Conservation (phyloP, 768 basidiomycete species). For the Pluteus cervinus region DNA sequence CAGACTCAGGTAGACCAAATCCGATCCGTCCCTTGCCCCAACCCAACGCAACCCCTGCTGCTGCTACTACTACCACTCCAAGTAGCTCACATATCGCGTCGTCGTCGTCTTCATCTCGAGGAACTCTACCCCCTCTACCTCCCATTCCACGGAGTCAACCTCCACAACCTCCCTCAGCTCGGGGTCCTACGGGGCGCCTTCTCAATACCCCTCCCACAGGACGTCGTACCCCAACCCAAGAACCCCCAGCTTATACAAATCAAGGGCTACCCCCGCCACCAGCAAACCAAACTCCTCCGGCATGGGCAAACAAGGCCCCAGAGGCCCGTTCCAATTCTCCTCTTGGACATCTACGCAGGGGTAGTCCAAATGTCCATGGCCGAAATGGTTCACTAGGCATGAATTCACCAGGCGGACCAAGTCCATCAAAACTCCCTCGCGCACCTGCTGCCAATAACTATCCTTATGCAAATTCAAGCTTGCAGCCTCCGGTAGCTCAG, state of each 20-base stretch:
- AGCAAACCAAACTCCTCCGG: constrained; percentile 25
- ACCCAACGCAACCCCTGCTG: constrained; percentile 30
- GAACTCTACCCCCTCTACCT: constrained; percentile 59
- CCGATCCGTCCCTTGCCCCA: constrained; percentile 44
- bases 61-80: constrained; percentile 21
- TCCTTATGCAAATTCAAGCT: constrained; percentile 50
- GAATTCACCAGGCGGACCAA: constrained; percentile 34
- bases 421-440: constrained; percentile 35
- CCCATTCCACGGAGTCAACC: constrained; percentile 67
- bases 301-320: constrained; percentile 28
- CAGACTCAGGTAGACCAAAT: constrained; percentile 47
- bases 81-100: constrained; percentile 25
- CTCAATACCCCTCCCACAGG: constrained; percentile 27
- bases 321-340: constrained; percentile 38
- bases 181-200: constrained; percentile 29
- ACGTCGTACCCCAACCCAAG: constrained; percentile 56
- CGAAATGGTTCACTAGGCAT: constrained; percentile 49
- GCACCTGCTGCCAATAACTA: constrained; percentile 42
- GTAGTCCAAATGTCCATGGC: constrained; percentile 31
- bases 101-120: constrained; percentile 28
- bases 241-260: constrained; percentile 38
- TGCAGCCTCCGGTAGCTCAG: constrained; percentile 26
- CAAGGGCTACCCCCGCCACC: constrained; percentile 39
- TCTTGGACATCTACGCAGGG: constrained; percentile 25
- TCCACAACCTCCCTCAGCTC: constrained; percentile 39